phyloP scores from a whole-genome alignment of 169 alveolate species.

The Plasmodium vivax region DNA sequence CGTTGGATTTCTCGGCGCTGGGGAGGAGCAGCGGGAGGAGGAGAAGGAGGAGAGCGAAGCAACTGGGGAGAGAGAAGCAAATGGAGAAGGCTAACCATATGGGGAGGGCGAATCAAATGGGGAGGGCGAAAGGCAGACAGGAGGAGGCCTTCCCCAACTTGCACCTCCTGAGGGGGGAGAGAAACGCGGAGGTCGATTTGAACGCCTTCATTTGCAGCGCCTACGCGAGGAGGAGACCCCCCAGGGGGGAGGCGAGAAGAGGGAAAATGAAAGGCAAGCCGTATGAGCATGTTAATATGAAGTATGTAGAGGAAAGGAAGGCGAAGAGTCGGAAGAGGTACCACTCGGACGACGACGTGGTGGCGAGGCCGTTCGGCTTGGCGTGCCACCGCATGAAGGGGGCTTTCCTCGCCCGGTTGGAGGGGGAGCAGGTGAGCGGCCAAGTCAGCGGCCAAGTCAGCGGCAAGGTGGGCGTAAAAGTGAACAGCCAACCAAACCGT shows the following conservation, averaged over 20 bases:
- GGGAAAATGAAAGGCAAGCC: not conserved
- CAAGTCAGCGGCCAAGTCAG: not conserved
- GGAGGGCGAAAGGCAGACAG: not conserved
- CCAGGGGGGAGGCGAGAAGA: not conserved
- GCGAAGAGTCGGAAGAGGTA: not conserved
- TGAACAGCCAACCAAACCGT: too few species aligned
- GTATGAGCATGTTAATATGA: not conserved
- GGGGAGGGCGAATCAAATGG: too few species aligned
- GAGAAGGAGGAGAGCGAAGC: not conserved
- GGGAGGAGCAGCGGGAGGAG: not conserved
- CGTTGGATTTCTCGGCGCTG: not conserved
- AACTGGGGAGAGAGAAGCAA: too few species aligned
- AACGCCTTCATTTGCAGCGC: not conserved
- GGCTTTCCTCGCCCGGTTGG: not conserved
- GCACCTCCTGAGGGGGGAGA: not conserved
- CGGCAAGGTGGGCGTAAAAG: too few species aligned
- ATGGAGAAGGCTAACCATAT: too few species aligned
- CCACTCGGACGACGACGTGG: conserved; percentile 28
- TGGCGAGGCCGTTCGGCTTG: not conserved
- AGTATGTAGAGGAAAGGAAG: conserved; percentile 15
- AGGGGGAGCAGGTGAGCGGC: not conserved
- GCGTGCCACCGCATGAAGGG: conserved; percentile 18
- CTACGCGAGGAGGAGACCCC: not conserved
- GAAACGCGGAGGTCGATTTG: conserved; percentile 3
- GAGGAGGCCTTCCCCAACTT: not conserved